Evolutionary conservation across 805 yeast genomes (phyloP), one percentile per base, ranked within the genome.

Genomic region (Starmerella scarabaei): DNA sequence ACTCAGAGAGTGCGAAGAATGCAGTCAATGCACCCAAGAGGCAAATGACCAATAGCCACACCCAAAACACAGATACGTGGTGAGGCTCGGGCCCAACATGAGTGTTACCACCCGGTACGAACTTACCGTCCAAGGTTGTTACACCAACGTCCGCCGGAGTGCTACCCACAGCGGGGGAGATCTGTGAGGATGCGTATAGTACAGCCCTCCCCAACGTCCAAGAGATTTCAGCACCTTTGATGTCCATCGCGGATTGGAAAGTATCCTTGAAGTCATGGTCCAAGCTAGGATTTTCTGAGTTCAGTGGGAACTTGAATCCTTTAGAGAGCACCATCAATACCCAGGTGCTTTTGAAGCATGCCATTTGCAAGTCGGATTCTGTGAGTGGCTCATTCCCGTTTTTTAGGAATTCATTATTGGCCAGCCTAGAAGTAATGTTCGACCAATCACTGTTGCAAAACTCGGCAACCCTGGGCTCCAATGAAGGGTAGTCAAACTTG

Each of bases 311-410:
- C 19, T 77, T 82, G 56, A 88, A 88, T 0, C 98, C 98, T 49
- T 86, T 94, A 56, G 84, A 95, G 21, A 91, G 61, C 24, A 91
- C 71, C 53, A 80, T 85, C 29, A 85, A 67, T 2, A 91, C 85
- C 97, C 98, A 91, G 42, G 82, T 75, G 4, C 95, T 93, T 54
- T 91, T 91, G 65, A 91, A 91, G 57, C 98, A 91, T 2, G 94
- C 82, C 45, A 76, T 78, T 40, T 64, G 67, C 27, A 91, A 63
- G 42, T 72, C 68, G 0, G 77, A 72, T 23, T 69, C 64, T n/a
- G 20, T 26, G 9, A 48, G 20, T 3, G 72, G 66, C 19, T 81
- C 64, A 26, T 68, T 65, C 15, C 75, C 69, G 20, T 46, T 42
- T 18, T 35, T 36, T 8, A 32, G 2, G 54, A 79, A 82, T 29